Base-by-base conservation (phyloP, 495 filamentous ascomycete genomes). In the Symbiotaphrina buchneri region DNA sequence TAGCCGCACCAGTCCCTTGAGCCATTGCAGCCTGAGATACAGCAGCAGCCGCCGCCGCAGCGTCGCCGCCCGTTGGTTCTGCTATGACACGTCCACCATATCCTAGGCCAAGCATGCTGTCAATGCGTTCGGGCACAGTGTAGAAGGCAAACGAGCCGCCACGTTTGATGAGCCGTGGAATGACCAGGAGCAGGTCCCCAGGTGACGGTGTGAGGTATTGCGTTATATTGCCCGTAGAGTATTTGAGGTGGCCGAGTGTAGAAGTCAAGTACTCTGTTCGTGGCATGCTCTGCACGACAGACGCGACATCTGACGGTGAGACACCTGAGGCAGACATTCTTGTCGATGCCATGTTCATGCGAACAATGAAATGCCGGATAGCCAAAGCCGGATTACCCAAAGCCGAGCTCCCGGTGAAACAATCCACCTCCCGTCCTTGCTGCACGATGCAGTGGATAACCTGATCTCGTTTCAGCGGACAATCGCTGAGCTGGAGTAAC, bases 131-230 rank as follows among this genome's bases (percentile, higher is more conserved):
- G 8, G 67, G 65, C 16, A 70, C 51, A 10, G 62, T 56, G 29
- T 65, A 56, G 31, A 68, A 59, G 13, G 59, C 55, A 39, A 62
- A 56, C 8, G 48, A 61, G 25, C 68, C 68, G 26, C 71, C 55
- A 36, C 63, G 64, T 48, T 63, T 66, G 10, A 71, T 54, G 46
- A 79, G 66, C 18, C 71, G 51, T 15, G 73, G 70, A 1, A 70
- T 61, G 2, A 59, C 68, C 37, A 61, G 51, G 26, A 73, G 50
- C 5, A 76, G 49, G 37, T 74, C 67, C 36, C 37, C 41, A 6
- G 47, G 39, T 5, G 43, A 54, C 3, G 52, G 47, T 13, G 31
- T 34, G 22, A 48, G 38, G 10, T 21, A 20, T 0, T 31, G 36
- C 6, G 41, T 41, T 7, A 27, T 28, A 28, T 47, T 47, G 3